phyloP scores from a whole-genome alignment of 176 grass and related monocot species.

The Aegilops bicornis region DNA sequence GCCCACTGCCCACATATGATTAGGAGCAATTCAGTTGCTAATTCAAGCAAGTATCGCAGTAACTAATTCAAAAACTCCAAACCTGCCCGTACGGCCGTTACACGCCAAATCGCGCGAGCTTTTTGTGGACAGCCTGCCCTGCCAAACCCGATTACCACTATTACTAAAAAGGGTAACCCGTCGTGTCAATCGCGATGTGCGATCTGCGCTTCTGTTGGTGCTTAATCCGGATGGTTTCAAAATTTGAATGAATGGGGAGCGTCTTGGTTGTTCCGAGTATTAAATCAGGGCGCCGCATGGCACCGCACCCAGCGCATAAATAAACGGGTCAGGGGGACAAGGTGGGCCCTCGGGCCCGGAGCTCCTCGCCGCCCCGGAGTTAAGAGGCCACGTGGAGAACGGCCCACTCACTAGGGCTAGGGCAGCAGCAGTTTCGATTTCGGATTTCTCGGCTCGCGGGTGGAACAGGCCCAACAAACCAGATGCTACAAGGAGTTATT shows the following conservation, averaged over 20 bases:
- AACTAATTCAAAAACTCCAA: conserved; percentile 6
- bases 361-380: not conserved
- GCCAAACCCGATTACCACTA: not conserved
- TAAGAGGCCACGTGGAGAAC: conserved; percentile 17
- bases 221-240: not conserved
- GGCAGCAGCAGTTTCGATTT: not conserved
- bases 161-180: not conserved
- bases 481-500: no score
- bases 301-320: conserved; percentile 16
- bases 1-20: not conserved
- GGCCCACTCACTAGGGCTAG: not conserved
- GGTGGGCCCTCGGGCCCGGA: not conserved
- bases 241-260: conserved; percentile 34
- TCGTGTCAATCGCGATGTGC: not conserved
- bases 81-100: not conserved
- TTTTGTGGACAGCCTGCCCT: not conserved
- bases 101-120: not conserved
- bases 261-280: not conserved
- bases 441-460: not conserved
- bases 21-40: not conserved
- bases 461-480: no score
- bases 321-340: not conserved
- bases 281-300: conserved; percentile 23
- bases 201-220: not conserved
- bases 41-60: not conserved